Base-by-base conservation (phyloP, 1,139 yeast species). In the Arxiozyma heterogenica region DNA sequence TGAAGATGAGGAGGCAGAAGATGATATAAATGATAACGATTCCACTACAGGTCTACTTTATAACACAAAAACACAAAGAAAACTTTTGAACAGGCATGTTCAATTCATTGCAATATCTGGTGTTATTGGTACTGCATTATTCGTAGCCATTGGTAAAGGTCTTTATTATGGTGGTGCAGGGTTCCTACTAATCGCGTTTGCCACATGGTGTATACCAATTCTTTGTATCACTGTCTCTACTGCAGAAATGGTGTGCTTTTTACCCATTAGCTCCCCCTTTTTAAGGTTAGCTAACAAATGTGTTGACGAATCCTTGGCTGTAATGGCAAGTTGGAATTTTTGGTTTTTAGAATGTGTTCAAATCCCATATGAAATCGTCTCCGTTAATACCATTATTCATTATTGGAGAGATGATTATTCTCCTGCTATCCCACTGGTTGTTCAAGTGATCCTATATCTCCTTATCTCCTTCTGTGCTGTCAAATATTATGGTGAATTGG, bases 41-140 rank as follows among this genome's bases (percentile, higher is more conserved):
- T 58, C 61, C 5, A 53, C 52, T 41, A 58, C 60, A 18, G 54
- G 57, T 20, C 43, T 59, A 38, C 21, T 60, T 7, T 51, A 51
- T 21, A 51, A 55, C 25, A 56, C 59, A 22, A 51, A 49, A 12
- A 64, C 67, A 2, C 71, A 73, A 51, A 71, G 85, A 61, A 71
- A 70, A 49, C 68, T 81, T 53, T 73, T 76, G 58, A 78, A 81
- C 51, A 75, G 88, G 64, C 87, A 83, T 65, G 83, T 87, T 51
- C 87, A 87, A 62, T 78, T 87, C 64, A 86, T 87, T 64, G 90
- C 93, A 50, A 81, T 83, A 41, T 93, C 95, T 48, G 95, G 95
- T 50, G 83, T 89, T 48, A 86, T 88, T 61, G 95, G 95, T 58
- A 86, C 94, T 8, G 91, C 90, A 49, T 71, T 83, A 42, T 77